A percentile compares a stretch with the other conserved stretches of the same genome.
phyloP scores from a whole-genome alignment of 345 rosid species.

The Hibiscus syriacus region DNA sequence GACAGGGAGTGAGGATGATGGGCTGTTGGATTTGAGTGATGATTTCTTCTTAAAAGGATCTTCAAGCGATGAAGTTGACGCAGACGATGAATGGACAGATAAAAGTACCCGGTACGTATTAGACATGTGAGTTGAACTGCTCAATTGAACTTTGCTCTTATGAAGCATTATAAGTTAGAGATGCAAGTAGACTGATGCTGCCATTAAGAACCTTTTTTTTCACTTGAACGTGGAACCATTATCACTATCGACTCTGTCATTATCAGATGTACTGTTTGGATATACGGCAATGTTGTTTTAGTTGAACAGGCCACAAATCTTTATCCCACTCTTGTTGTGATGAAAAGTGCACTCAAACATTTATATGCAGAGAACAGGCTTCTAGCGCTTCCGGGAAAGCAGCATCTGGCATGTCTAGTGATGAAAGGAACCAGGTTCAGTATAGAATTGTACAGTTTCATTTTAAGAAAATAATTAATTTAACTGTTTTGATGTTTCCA shows the following conservation, averaged over 20 bases:
- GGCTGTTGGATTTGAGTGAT: slow-evolving; percentile 87
- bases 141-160: not conserved
- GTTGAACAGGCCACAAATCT: not conserved
- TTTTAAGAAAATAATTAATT: not conserved
- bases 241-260: not conserved
- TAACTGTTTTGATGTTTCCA: not conserved
- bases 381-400: slow-evolving; percentile 90
- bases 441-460: not conserved
- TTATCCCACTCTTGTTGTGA: not conserved
- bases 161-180: not conserved
- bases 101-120: slow-evolving; percentile 74
- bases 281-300: not conserved
- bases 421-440: slow-evolving; percentile 87
- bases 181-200: not conserved
- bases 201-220: not conserved
- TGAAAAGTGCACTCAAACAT: not conserved
- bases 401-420: slow-evolving; percentile 94
- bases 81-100: slow-evolving; percentile 97
- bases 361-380: slow-evolving; percentile 72
- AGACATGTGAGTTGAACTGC: not conserved
- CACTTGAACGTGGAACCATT: not conserved
- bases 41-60: slow-evolving; percentile 84
- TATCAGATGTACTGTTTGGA: not conserved
- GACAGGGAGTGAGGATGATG: slow-evolving; percentile 99
- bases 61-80: slow-evolving; percentile 98